Percentiles rank a stretch among this genome's conserved stretches.
These are phyloP conservation scores for Sphagnum fallax DNA, from an alignment of 228 moss, liverwort and hornwort genomes.

Conservation along the genomic window DNA sequence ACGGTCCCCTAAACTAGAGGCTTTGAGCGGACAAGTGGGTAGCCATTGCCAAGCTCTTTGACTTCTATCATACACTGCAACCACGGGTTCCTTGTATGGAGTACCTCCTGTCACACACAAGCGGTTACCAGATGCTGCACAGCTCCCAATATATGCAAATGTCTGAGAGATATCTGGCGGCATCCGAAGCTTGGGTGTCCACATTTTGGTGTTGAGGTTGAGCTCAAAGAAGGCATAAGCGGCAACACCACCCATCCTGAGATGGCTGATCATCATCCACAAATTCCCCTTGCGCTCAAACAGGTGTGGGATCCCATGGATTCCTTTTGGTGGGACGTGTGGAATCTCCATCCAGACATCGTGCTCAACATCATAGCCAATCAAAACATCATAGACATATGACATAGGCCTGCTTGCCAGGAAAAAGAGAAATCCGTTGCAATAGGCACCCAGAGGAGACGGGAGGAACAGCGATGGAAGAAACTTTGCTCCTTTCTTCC, in stretches of 20 bases:
- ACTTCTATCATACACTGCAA: conserved; percentile 12
- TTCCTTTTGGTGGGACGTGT: conserved; percentile 20
- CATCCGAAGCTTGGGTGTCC: conserved; percentile 27
- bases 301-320: conserved; percentile 30
- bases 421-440: conserved; percentile 29
- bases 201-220: conserved; percentile 24
- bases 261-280: conserved; percentile 27
- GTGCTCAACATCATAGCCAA: conserved; percentile 23
- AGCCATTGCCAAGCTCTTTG: conserved; percentile 26
- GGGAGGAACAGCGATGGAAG: conserved; percentile 29
- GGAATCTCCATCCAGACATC: conserved; percentile 35
- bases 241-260: conserved; percentile 14
- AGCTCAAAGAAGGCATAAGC: conserved; percentile 34
- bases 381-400: conserved; percentile 32
- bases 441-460: conserved; percentile 36
- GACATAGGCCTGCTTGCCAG: conserved; percentile 42
- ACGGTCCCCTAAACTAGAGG: conserved; percentile 1
- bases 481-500: conserved; percentile 25
- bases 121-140: conserved; percentile 17
- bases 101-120: conserved; percentile 27
- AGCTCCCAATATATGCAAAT: conserved; percentile 35
- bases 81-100: conserved; percentile 20
- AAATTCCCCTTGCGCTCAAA: conserved; percentile 27
- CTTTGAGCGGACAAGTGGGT: conserved; percentile 20
- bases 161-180: conserved; percentile 21